Base-by-base conservation (phyloP, 2,329 filamentous ascomycete species). In the Sarocladium brachiariae region DNA sequence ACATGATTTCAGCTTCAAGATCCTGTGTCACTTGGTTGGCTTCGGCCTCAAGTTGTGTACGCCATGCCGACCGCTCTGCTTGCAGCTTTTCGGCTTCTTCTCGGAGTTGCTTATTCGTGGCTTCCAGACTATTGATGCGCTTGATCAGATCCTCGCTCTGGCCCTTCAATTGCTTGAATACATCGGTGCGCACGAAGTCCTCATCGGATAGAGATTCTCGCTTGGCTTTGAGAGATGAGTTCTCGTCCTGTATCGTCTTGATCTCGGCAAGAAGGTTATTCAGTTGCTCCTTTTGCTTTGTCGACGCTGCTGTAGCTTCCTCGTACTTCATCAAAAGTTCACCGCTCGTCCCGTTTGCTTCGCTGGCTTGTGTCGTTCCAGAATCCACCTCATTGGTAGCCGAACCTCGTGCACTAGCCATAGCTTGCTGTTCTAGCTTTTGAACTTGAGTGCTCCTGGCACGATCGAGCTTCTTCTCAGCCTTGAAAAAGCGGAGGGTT, bases 131-230 rank as follows among this genome's bases (percentile, higher is more conserved):
- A 65, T 99, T 99, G 61, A 96, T 84, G 33, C 89, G 84, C 65
- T 89, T 92, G 58, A 96, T 89, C 8, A 95, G 80, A 59, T 97
- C 92, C 61, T 97, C 93, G 59, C 95, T 88, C 60, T 96, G 89
- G 21, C 79, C 80, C 69, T 91, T 95, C 62, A 96, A 79, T 55
- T 87, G 83, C 69, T 96, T 97, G 77, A 96, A 99, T 2, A 96
- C 77, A 59, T 96, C 90, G 4, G 90, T 96, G 52, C 89, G 84
- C 35, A 90, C 84, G 63, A 95, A 97, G 59, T 99, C 93, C 55
- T 99, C 93, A 60, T 99, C 93, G 0, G 87, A 86, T 39, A 91
- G 73, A 51, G 80, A 84, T 13, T 88, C 83, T 45, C 87, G 75
- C 64, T 84, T 77, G 14, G 73, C 69, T 59, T 76, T 90, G 30